A percentile compares a stretch with the other conserved stretches of the same genome.
Evolutionary conservation across 495 filamentous ascomycete genomes (phyloP).

Genomic region (Xylaria intraflava): DNA sequence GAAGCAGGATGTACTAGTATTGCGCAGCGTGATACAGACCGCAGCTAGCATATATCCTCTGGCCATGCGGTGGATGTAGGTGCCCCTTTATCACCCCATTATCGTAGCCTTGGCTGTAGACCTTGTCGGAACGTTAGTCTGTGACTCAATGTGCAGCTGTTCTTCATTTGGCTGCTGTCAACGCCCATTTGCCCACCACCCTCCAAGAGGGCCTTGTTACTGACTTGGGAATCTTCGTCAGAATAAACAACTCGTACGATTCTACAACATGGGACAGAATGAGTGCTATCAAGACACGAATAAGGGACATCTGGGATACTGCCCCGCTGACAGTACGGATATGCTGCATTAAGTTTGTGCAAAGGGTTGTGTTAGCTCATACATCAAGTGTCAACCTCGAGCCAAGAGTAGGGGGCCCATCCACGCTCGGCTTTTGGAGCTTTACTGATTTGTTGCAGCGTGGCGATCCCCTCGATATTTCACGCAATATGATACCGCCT

Average conservation of each 20-base stretch:
- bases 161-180: slow-evolving; percentile 1
- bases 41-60: slow-evolving; percentile 87
- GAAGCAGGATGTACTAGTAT: slow-evolving; percentile 65
- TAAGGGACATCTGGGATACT: slow-evolving; percentile 81
- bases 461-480: slow-evolving; percentile 81
- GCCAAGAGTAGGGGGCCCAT: slow-evolving; percentile 59
- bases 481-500: slow-evolving; percentile 73
- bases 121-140: slow-evolving; percentile 12
- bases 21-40: slow-evolving; percentile 78
- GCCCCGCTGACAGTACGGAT: slow-evolving; percentile 70
- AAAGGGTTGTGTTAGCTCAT: slow-evolving; percentile 86
- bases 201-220: slow-evolving; percentile 20
- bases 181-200: background rate
- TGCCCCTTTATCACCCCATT: slow-evolving; percentile 28
- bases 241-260: slow-evolving; percentile 77
- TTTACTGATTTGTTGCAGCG: slow-evolving; percentile 48
- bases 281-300: slow-evolving; percentile 78
- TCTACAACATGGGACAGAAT: slow-evolving; percentile 79
- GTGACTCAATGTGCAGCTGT: slow-evolving; percentile 9
- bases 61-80: slow-evolving; percentile 88
- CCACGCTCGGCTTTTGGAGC: slow-evolving; percentile 6
- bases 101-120: slow-evolving; percentile 24
- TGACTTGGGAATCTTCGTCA: slow-evolving; percentile 36
- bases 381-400: slow-evolving; percentile 77
- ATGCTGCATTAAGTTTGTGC: slow-evolving; percentile 95